Evolutionary conservation across 257 asterid species (phyloP), one percentile per base, ranked within the genome.

Genomic region (Rehmannia glutinosa): DNA sequence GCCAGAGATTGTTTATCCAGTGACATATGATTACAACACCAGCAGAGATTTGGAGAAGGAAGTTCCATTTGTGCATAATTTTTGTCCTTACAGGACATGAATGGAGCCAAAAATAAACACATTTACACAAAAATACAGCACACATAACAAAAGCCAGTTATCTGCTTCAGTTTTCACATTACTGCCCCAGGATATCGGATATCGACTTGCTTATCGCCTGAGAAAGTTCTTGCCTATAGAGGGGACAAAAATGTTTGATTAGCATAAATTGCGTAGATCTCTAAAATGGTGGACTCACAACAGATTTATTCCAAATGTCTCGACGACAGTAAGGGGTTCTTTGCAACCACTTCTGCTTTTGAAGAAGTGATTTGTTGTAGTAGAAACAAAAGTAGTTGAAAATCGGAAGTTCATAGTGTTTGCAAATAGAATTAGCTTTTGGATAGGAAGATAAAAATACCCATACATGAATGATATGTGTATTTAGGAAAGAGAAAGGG

Each of bases 141-240:
- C 62, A 25, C 36, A 56, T 15, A 50, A 42, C 66, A 4, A 28
- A 19, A 66, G 19, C 65, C 72, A 54, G 41, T 43, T 52, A 30
- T 15, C 8, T 39, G 32, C 42, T 13, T 74, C 56, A 27, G 10
- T 62, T 68, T 64, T 79, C 62, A 32, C 28, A 67, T 86, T 65
- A 86, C 78, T 83, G 82, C 42, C 90, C 92, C 69, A 85, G 65
- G 68, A 87, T 72, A 69, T 83, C 82, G 7, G 95, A 75, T 66
- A 87, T 73, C 19, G 83, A 77, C 78, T 85, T 85, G 78, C 78
- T 76, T 76, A 83, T 78, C 13, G 78, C 62, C 76, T 64, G 83
- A 64, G 80, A 82, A 42, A 88, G 78, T 60, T 88, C 96, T 81
- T 80, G 84, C 84, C 94, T 88, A 77, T 21, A 49, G 1, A 25